Base-by-base conservation (phyloP, 1,284 basidiomycete genomes). In the Exobasidium rhododendri region DNA sequence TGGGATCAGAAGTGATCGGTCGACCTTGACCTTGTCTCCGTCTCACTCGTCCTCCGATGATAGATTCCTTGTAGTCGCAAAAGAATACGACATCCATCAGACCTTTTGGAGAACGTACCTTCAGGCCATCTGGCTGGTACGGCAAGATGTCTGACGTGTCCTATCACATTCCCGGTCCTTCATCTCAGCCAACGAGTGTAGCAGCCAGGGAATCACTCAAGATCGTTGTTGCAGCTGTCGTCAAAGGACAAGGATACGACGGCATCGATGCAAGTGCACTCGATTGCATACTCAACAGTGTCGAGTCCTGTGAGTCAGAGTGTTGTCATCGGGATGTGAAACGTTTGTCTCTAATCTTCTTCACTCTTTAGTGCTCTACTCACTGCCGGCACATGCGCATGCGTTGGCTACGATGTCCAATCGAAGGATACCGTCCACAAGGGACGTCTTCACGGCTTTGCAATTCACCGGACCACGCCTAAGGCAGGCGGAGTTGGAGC, bases 201-300 rank as follows among this genome's bases (percentile, higher is more conserved):
- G 17, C 7, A 40, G 35, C 35, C 17, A 40, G 35, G 17, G 52
- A 32, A n/a, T 14, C 30, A 20, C n/a, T 55, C 29, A 4, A n/a
- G 30, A 32, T 26, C 22, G 32, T 55, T 20, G 28, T 55, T 44
- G 52, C 52, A 22, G n/a, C 52, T 3, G 28, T 55, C 17, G 30
- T 55, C 32, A 55, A 55, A 44, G 17, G 30, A 22, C 20, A 55
- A 44, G 52, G 52, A 35, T 40, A 40, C 28, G 52, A 55, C 22
- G 52, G 32, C 14, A 44, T 55, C n/a, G 52, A 55, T n/a, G 52
- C 31, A 55, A 44, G 40, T 17, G 52, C 40, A n/a, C 31, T 55
- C 29, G 20, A 44, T 32, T 55, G 24, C 28, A 35, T 55, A 14
- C 20, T 55, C 13, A 20, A 55, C 29, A 44, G 17, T 35, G 14